Evolutionary conservation across 148 eudicot genomes (phyloP), one percentile per base, ranked within the genome.

Genomic region (Fallopia convolvulus): DNA sequence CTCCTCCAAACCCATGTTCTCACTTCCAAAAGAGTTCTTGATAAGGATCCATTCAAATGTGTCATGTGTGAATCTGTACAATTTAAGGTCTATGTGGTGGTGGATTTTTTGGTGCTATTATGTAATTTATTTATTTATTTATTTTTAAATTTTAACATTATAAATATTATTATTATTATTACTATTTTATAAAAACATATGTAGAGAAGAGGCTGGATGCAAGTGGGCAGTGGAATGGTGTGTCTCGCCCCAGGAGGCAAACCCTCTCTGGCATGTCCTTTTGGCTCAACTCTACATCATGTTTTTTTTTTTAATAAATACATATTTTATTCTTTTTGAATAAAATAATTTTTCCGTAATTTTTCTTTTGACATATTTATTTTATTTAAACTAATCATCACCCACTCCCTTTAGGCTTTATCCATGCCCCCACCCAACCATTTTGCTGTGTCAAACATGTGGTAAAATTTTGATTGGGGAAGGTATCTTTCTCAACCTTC

Each of bases 191-290:
- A 6, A 68, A 36, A 14, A 1, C 8, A 13, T 30, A 1, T 66
- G 72, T 17, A 33, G 21, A 33, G 44, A n/a, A n/a, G n/a, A 68
- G 46, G 6, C 15, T 68, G 46, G 72, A 68, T 3, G 70, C 70
- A 65, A 65, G 41, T 65, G 70, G 70, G n/a, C 70, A 63, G 41
- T 30, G 40, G 18, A 15, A 65, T 68, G 72, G 72, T 68, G 72
- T 68, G 72, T 68, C 72, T 36, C 72, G 13, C 42, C 72, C 72
- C 72, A 39, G 72, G 72, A 68, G 72, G 72, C 72, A 68, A 68
- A 68, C 10, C 72, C 44, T 68, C 13, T 39, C 72, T 68, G 72
- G 72, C 44, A 68, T 68, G 72, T 68, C 72, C 70, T 68, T 39
- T 68, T 39, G 72, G 72, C 72, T 39, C 72, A 33, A 33, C 46